Conservation (phyloP, 2,329 filamentous ascomycete genomes). For the Emmonsiellopsis sp. region DNA sequence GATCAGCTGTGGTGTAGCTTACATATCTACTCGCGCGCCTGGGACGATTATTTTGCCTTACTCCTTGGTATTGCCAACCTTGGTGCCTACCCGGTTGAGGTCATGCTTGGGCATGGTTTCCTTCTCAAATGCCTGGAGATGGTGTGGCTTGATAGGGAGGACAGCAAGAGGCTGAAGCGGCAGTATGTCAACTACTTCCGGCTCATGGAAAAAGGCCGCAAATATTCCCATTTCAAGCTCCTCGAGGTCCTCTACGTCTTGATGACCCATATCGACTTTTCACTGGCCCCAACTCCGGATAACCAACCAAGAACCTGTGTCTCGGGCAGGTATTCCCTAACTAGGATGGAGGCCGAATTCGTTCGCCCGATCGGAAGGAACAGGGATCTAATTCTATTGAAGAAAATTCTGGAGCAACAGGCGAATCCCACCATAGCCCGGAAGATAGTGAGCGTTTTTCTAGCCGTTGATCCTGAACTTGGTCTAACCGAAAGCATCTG, state of each 20-base stretch:
- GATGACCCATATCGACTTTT: constrained; percentile 30
- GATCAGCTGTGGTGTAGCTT: constrained; percentile 54
- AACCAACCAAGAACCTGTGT: constrained; percentile 16
- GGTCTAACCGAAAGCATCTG: constrained; percentile 42
- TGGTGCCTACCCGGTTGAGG: constrained; percentile 48
- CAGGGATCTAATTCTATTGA: constrained; percentile 36
- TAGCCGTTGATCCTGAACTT: constrained; percentile 43
- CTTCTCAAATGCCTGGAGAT: constrained; percentile 52
- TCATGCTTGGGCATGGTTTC: constrained; percentile 54
- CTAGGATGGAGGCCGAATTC: constrained; percentile 23
- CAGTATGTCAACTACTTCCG: constrained; percentile 43
- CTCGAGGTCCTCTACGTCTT: constrained; percentile 34
- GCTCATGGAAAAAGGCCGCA: constrained; percentile 38
- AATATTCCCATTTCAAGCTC: constrained; percentile 35
- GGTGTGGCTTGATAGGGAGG: constrained; percentile 49
- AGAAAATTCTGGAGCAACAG: constrained; percentile 57
- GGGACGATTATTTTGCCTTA: constrained; percentile 70
- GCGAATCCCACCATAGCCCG: constrained; percentile 46
- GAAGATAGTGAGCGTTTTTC: constrained; percentile 49
- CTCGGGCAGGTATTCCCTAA: constrained; percentile 27
- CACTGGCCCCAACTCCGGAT: constrained; percentile 19
- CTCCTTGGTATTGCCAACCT: constrained; percentile 57
- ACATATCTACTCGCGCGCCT: constrained; percentile 54
- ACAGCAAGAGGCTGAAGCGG: constrained; percentile 40
- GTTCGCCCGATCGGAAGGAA: constrained; percentile 25